Evolutionary conservation across 208 protist genomes (phyloP).

Genomic region (Borovskyia barvae): DNA sequence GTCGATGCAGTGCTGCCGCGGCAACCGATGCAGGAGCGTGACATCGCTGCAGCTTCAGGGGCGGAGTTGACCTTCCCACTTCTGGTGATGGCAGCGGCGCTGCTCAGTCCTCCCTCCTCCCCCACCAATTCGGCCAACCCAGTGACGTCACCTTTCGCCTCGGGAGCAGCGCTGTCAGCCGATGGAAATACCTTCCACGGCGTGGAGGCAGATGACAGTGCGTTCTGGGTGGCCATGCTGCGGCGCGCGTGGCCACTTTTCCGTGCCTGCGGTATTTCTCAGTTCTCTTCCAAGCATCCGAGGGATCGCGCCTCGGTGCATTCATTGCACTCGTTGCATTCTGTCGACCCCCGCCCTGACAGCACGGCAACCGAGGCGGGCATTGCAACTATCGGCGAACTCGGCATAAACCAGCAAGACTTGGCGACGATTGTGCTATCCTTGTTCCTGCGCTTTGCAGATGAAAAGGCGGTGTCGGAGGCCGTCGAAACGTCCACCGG

Average conservation of each 20-base stretch:
- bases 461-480: slow-evolving; percentile 3
- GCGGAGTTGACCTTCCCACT: slow-evolving; percentile 20
- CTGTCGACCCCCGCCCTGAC: too few relatives aligned
- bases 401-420: background rate
- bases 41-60: background rate
- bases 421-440: slow-evolving; percentile 10
- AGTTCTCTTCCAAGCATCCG: background rate
- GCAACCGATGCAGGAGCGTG: background rate
- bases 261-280: background rate
- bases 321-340: too few relatives aligned
- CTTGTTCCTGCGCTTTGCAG: slow-evolving; percentile 19
- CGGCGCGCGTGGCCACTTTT: slow-evolving; percentile 17
- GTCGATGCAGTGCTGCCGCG: slow-evolving; percentile 51
- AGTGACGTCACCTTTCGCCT: background rate
- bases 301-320: too few relatives aligned
- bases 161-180: background rate
- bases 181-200: too few relatives aligned
- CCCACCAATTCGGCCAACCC: background rate
- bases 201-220: background rate
- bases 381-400: too few relatives aligned
- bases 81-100: slow-evolving; percentile 45
- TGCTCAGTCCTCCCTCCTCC: slow-evolving; percentile 43
- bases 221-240: slow-evolving; percentile 4
- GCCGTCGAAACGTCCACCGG: slow-evolving; percentile 3
- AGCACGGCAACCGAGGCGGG: too few relatives aligned